Percentiles rank a stretch among this genome's conserved stretches.
Evolutionary conservation across 1,284 basidiomycete species (phyloP).

Genomic region (Pisolithus thermaeus): DNA sequence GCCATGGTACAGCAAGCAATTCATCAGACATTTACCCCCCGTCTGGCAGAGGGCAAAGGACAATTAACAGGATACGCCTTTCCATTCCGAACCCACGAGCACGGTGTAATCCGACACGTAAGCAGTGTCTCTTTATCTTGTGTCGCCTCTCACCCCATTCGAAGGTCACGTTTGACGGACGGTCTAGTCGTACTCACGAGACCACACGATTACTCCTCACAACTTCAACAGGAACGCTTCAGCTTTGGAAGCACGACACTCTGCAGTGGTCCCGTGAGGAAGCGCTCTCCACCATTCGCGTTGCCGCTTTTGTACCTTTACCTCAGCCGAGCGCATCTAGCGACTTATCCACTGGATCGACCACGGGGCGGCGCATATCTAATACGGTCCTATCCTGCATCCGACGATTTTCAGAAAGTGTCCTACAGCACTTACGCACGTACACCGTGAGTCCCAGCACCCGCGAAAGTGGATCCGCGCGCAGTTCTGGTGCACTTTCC

Average conservation of each 20-base stretch:
- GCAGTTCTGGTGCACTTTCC: conserved; percentile 8
- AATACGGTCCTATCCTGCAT: background rate
- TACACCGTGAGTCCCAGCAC: background rate
- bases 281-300: conserved; percentile 60
- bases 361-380: no score
- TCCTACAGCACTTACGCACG: background rate
- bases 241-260: conserved; percentile 63
- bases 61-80: conserved; percentile 61
- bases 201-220: conserved; percentile 52
- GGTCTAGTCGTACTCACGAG: conserved; percentile 30
- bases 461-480: background rate
- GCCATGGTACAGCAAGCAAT: conserved; percentile 34
- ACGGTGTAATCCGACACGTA: conserved; percentile 74
- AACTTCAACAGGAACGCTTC: conserved; percentile 76
- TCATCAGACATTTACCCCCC: conserved; percentile 55
- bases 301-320: conserved; percentile 72
- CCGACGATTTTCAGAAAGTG: background rate
- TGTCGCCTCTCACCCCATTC: background rate
- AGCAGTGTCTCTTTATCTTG: conserved; percentile 20
- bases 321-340: conserved; percentile 41
- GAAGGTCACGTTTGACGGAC: conserved; percentile 50
- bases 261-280: conserved; percentile 84
- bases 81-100: conserved; percentile 61
- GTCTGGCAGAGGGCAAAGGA: conserved; percentile 50
- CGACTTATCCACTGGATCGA: background rate